Conservation (phyloP, 1,284 basidiomycete genomes). For the Leucoagaricus sp. region DNA sequence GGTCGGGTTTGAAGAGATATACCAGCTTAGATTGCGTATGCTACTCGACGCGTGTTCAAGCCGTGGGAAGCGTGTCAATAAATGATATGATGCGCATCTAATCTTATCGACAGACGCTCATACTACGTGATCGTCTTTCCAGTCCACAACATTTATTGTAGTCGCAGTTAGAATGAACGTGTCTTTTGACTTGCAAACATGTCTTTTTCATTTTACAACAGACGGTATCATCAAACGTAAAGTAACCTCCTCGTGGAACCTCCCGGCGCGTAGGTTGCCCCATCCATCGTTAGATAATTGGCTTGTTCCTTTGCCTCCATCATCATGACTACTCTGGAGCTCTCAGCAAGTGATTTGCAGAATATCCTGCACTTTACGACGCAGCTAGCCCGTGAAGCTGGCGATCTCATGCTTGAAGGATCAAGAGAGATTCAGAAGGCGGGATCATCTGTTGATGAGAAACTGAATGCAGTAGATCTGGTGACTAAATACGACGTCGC, state of each 20-base stretch:
- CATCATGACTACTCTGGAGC: slow-evolving; percentile 29
- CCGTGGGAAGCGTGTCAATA: slow-evolving; percentile 38
- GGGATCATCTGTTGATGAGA: slow-evolving; percentile 67
- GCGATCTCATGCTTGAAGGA: slow-evolving; percentile 73
- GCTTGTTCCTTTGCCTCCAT: slow-evolving; percentile 22
- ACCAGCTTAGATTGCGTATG: slow-evolving; percentile 27
- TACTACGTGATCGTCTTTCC: neutral
- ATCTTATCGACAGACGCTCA: slow-evolving; percentile 22
- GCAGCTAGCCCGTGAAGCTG: slow-evolving; percentile 70
- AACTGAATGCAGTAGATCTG: slow-evolving; percentile 90
- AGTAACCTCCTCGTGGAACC: neutral
- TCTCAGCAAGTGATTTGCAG: slow-evolving; percentile 54
- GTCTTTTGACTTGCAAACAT: neutral
- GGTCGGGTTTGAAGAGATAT: slow-evolving; percentile 23
- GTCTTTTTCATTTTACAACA: neutral
- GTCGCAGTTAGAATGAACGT: neutral
- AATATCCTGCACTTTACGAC: slow-evolving; percentile 75
- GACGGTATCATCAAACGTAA: neutral
- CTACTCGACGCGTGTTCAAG: slow-evolving; percentile 43
- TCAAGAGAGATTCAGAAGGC: slow-evolving; percentile 67
- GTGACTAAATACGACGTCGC: slow-evolving; percentile 97
- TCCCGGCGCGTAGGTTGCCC: slow-evolving; percentile 6
- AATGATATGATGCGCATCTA: slow-evolving; percentile 26
- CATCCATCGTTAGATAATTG: slow-evolving; percentile 19
- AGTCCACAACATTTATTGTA: neutral